Base-by-base conservation (phyloP, 805 yeast species). In the Hanseniaspora nectarophila region DNA sequence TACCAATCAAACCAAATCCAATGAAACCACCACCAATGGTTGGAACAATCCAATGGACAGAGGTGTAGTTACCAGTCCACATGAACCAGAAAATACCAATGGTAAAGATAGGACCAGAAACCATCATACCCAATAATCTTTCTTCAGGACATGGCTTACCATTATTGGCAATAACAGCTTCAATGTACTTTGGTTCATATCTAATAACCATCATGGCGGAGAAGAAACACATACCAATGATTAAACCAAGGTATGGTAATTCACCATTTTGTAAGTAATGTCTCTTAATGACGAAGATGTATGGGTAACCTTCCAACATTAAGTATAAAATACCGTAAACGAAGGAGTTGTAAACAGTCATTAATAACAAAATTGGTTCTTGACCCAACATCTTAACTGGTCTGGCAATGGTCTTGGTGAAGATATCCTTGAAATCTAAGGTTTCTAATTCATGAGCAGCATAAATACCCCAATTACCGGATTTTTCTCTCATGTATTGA, bases 21-120 rank as follows among this genome's bases (percentile, higher is more conserved):
- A 77, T 73, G 60, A 81, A 73, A 3, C 75, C 55, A 56, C 85
- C 82, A 28, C 85, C 78, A 28, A 77, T 67, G 2, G 83, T 75
- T 38, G 94, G 92, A n/a, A 77, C 85, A 59, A 80, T 81, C 90
- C 90, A 88, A 62, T 82, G 95, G 35, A 85, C 77, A 40, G 67
- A 66, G 33, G 80, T 66, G 66, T 80, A 88, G 56, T 77, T 75
- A 62, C 95, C 95, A 9, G 90, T 71, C 95, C 95, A 88, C 54
- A 85, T 77, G 64, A 88, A 73, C 95, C 95, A 84, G 60, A 87
- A 73, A 56, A 87, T 70, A 50, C 95, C 95, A 50, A 78, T 70
- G 28, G 94, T 82, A 70, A 88, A 85, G 8, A 74, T 62, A 51
- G 85, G 57, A 23, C 81, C 80, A 31, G 95, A 89, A 40, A 74